Conservation (phyloP, 2,329 filamentous ascomycete species). For the Colletotrichum simmondsii region DNA sequence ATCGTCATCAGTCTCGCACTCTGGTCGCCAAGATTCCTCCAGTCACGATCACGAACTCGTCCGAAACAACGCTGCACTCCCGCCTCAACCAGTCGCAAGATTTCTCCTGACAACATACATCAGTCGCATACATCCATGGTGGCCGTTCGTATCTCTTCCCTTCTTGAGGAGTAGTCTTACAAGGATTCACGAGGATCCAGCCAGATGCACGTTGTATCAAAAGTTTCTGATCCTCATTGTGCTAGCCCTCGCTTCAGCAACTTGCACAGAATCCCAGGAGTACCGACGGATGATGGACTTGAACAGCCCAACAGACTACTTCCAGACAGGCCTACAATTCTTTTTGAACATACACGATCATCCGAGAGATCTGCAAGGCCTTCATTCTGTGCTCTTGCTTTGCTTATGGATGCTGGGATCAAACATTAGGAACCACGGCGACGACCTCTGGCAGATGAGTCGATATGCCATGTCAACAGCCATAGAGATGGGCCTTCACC, state of each 20-base stretch:
- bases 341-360: conserved; percentile 37
- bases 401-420: conserved; percentile 41
- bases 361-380: conserved; percentile 34
- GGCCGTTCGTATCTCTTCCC: conserved; percentile 40
- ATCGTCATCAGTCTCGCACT: background rate
- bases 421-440: conserved; percentile 23
- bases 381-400: conserved; percentile 38
- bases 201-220: conserved; percentile 28
- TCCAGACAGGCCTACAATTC: conserved; percentile 37
- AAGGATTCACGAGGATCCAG: conserved; percentile 33
- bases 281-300: conserved; percentile 37
- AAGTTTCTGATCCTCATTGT: conserved; percentile 36
- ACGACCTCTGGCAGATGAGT: conserved; percentile 41
- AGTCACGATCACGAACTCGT: background rate
- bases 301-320: conserved; percentile 37
- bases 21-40: background rate
- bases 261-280: conserved; percentile 26
- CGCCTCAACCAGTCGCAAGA: conserved; percentile 35
- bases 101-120: conserved; percentile 37
- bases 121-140: conserved; percentile 39
- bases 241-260: conserved; percentile 36
- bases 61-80: conserved; percentile 35
- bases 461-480: conserved; percentile 41
- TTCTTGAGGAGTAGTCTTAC: conserved; percentile 31
- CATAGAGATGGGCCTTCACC: conserved; percentile 39